Evolutionary conservation across 176 grass and related monocot species (phyloP).

Genomic region (Ensete glaucum): DNA sequence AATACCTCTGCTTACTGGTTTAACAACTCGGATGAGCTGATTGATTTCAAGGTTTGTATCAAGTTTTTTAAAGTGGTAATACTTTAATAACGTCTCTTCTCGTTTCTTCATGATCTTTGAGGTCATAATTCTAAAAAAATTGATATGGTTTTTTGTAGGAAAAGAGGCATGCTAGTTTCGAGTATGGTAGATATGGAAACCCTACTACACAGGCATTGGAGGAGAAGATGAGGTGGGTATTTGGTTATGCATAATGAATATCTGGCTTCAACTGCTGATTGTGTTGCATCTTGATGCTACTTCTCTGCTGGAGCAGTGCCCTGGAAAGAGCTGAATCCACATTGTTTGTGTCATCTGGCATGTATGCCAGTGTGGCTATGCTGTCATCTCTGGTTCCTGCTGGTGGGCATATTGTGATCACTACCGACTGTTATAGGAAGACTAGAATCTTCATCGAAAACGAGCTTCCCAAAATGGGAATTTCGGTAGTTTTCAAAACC

Average conservation of each 20-base stretch:
- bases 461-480: slow-evolving; percentile 91
- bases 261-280: background rate
- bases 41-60: slow-evolving; percentile 84
- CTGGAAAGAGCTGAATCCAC: slow-evolving; percentile 95
- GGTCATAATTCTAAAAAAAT: background rate
- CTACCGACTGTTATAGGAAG: slow-evolving; percentile 94
- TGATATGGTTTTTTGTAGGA: slow-evolving; percentile 37
- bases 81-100: background rate
- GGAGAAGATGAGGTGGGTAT: slow-evolving; percentile 86
- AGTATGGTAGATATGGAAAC: slow-evolving; percentile 97
- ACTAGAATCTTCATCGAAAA: slow-evolving; percentile 91
- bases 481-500: slow-evolving; percentile 48
- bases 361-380: slow-evolving; percentile 96
- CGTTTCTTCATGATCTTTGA: slow-evolving; percentile 10
- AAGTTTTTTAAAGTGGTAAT: background rate
- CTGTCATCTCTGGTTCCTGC: slow-evolving; percentile 75
- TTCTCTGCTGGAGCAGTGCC: slow-evolving; percentile 48
- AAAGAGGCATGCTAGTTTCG: slow-evolving; percentile 92
- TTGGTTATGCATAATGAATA: slow-evolving; percentile 9
- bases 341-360: slow-evolving; percentile 88
- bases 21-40: slow-evolving; percentile 86
- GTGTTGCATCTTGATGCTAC: slow-evolving; percentile 16
- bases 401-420: slow-evolving; percentile 85
- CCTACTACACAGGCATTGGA: slow-evolving; percentile 87
- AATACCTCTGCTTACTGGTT: slow-evolving; percentile 99